These are phyloP conservation scores for Hypoxylon fuscum DNA, from an alignment of 495 filamentous ascomycete species.

Conservation along the genomic window DNA sequence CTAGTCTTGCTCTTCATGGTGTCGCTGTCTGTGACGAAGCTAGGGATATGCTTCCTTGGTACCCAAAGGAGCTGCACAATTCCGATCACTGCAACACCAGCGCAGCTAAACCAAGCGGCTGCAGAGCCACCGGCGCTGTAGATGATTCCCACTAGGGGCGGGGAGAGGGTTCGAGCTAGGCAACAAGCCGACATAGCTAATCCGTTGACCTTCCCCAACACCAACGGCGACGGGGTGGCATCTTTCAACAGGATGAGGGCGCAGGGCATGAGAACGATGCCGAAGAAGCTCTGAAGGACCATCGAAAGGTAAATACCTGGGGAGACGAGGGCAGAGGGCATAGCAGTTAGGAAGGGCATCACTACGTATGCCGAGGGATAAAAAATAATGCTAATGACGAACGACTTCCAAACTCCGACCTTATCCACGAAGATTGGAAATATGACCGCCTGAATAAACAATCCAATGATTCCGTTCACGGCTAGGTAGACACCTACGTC, in stretches of 20 bases:
- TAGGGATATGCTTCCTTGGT: constrained; percentile 39
- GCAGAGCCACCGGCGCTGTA: constrained; percentile 70
- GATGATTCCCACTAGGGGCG: constrained; percentile 70
- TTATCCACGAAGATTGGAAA: constrained; percentile 71
- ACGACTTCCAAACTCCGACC: constrained; percentile 72
- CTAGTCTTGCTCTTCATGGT: constrained; percentile 8
- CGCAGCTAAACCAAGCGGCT: constrained; percentile 75
- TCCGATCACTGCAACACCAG: constrained; percentile 67
- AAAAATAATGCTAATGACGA: constrained; percentile 68
- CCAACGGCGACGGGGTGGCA: constrained; percentile 67
- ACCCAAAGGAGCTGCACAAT: constrained; percentile 71
- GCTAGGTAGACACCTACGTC: constrained; percentile 75
- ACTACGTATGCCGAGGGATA: constrained; percentile 76
- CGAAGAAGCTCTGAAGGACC: constrained; percentile 70
- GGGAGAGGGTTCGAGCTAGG: constrained; percentile 71
- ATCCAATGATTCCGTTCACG: constrained; percentile 72
- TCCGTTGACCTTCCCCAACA: constrained; percentile 76
- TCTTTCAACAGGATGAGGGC: constrained; percentile 78
- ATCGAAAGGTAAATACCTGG: constrained; percentile 70
- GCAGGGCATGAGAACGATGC: constrained; percentile 74
- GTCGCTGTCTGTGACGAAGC: constrained; percentile 14
- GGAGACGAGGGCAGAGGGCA: constrained; percentile 61
- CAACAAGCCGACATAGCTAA: constrained; percentile 74
- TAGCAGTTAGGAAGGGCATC: constrained; percentile 69
- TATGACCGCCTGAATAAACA: constrained; percentile 72